Percentiles rank a stretch among this genome's conserved stretches.
phyloP scores from a whole-genome alignment of 768 basidiomycete species.

The Paxillus ammoniavirescens region DNA sequence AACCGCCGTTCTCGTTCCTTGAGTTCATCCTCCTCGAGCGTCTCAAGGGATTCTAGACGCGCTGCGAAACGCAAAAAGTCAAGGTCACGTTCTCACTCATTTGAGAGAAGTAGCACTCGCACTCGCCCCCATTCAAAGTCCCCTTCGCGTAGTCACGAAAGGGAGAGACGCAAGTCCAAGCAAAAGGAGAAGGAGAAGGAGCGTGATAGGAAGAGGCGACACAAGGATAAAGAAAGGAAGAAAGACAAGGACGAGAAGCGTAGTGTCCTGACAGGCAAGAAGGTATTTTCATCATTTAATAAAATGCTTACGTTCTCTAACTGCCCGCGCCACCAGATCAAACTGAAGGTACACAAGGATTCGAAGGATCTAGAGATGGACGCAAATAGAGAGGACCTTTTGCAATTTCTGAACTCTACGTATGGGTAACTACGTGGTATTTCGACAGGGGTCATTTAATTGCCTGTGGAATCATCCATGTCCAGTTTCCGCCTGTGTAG shows the following conservation, averaged over 20 bases:
- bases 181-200: conserved; percentile 24
- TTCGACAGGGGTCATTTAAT: not conserved
- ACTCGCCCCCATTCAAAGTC: conserved; percentile 22
- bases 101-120: conserved; percentile 12
- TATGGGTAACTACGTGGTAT: conserved; percentile 22
- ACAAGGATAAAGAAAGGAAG: conserved; percentile 33
- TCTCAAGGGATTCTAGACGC: conserved; percentile 8
- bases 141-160: conserved; percentile 28
- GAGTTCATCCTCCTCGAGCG: conserved; percentile 12
- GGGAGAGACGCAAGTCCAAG: conserved; percentile 22
- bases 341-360: conserved; percentile 61
- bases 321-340: conserved; percentile 41
- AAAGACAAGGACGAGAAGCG: conserved; percentile 47
- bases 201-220: conserved; percentile 38
- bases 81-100: conserved; percentile 21
- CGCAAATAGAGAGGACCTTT: conserved; percentile 49
- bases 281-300: conserved; percentile 34
- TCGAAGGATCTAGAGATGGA: conserved; percentile 56
- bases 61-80: conserved; percentile 18
- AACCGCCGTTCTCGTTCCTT: conserved; percentile 20
- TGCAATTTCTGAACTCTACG: conserved; percentile 57
- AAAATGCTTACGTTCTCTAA: not conserved
- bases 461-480: not conserved
- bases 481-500: too few relatives aligned
- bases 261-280: conserved; percentile 61